phyloP scores from a whole-genome alignment of 805 yeast species.

The Wickerhamomyces sydowiorum region DNA sequence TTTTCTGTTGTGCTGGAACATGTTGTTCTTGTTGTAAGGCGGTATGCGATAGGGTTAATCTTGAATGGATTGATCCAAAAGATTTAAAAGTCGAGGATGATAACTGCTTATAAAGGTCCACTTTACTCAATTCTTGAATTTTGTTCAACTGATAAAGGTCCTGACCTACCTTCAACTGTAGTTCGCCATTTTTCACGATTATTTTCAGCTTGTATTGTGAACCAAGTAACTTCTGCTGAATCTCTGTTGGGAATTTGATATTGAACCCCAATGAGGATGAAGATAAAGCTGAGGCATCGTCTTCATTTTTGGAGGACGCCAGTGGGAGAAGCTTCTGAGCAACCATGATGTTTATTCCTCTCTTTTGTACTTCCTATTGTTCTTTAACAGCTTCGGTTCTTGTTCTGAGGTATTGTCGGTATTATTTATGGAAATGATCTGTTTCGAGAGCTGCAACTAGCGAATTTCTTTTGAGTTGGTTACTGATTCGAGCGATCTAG shows the following conservation, averaged over 20 bases:
- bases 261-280: slow-evolving; percentile 6
- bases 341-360: too few species aligned
- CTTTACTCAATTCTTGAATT: slow-evolving; percentile 2
- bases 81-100: slow-evolving; percentile 16
- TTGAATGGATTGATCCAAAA: slow-evolving; percentile 11
- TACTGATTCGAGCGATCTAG: too few species aligned
- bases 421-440: too few species aligned
- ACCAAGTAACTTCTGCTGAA: slow-evolving; percentile 3
- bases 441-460: too few species aligned
- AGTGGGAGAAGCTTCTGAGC: slow-evolving; percentile 12
- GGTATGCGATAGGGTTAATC: neutral
- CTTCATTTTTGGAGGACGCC: slow-evolving; percentile 2
- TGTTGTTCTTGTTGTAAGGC: neutral
- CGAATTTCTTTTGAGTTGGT: too few species aligned
- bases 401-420: too few species aligned
- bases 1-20: neutral
- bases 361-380: too few species aligned
- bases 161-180: slow-evolving; percentile 10
- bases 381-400: too few species aligned
- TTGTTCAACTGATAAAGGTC: slow-evolving; percentile 2
- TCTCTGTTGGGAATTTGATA: slow-evolving; percentile 6
- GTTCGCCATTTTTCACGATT: slow-evolving; percentile 15
- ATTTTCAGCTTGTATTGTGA: slow-evolving; percentile 14
- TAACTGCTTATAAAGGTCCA: slow-evolving; percentile 19
- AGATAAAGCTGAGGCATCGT: too few species aligned